Evolutionary conservation across 176 grass and related monocot genomes (phyloP).

Genomic region (Dendrocalamus sinicus): DNA sequence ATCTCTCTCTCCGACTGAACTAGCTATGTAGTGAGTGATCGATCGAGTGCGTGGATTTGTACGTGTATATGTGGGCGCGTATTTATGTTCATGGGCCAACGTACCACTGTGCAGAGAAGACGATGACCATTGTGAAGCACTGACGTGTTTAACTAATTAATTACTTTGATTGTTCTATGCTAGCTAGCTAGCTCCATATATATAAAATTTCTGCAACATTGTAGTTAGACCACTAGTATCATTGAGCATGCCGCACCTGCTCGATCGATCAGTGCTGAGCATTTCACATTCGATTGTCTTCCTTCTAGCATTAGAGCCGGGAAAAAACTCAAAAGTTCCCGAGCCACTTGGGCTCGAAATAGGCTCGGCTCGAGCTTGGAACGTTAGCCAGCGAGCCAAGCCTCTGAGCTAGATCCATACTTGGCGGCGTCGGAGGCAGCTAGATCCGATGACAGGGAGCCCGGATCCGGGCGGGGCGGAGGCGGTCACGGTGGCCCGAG

Average conservation of each 20-base stretch:
- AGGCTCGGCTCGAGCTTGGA: too few species aligned
- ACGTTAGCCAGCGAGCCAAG: too few species aligned
- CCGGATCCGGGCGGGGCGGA: too few species aligned
- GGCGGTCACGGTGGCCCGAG: too few species aligned
- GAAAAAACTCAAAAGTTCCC: too few species aligned
- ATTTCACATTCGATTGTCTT: too few species aligned
- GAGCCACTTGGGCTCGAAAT: too few species aligned
- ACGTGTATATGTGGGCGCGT: background rate
- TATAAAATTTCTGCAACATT: background rate
- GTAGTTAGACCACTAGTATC: background rate
- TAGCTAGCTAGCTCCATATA: too few species aligned
- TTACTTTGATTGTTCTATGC: background rate
- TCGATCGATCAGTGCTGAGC: background rate
- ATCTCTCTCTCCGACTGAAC: slow-evolving; percentile 12
- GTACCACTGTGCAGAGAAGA: slow-evolving; percentile 14
- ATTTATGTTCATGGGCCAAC: background rate
- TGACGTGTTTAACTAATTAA: background rate
- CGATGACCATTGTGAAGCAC: slow-evolving; percentile 26
- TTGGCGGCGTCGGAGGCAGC: too few species aligned
- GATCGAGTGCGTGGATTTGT: background rate
- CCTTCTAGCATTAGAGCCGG: too few species aligned
- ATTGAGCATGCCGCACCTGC: slow-evolving; percentile 3
- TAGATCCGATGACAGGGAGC: too few species aligned
- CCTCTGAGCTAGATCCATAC: too few species aligned
- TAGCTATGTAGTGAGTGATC: background rate